Conservation (phyloP, 2,329 filamentous ascomycete species). For the Achaetomium macrosporum region DNA sequence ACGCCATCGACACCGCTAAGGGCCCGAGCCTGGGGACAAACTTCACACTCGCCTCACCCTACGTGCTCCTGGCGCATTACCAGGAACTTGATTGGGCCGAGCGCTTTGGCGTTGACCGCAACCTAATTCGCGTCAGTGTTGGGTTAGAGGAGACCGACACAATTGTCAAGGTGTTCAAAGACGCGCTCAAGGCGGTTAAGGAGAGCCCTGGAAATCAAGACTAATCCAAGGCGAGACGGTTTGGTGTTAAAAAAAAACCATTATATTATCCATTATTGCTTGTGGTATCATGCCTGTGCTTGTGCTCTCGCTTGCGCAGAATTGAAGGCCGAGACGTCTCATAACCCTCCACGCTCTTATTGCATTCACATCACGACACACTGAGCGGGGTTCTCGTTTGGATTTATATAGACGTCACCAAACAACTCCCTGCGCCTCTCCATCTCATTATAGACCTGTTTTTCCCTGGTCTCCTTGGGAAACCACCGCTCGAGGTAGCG, state of each 20-base stretch:
- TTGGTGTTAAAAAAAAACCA: neutral
- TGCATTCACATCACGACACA: slow-evolving; percentile 54
- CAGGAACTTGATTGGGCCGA: slow-evolving; percentile 86
- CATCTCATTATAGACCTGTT: slow-evolving; percentile 60
- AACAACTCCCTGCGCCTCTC: slow-evolving; percentile 70
- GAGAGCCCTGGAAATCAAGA: slow-evolving; percentile 3
- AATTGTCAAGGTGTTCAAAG: slow-evolving; percentile 57
- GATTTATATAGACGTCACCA: slow-evolving; percentile 57
- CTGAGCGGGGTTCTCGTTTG: slow-evolving; percentile 37
- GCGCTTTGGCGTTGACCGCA: slow-evolving; percentile 71
- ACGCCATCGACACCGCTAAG: slow-evolving; percentile 80
- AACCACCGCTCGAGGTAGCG: slow-evolving; percentile 72
- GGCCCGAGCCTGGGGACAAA: slow-evolving; percentile 94
- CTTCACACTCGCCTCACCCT: slow-evolving; percentile 88
- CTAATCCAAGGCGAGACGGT: neutral
- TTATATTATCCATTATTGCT: neutral
- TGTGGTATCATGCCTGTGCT: neutral
- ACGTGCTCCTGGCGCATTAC: slow-evolving; percentile 88
- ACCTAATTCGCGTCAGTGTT: slow-evolving; percentile 80
- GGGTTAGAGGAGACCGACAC: slow-evolving; percentile 74
- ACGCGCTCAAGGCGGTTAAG: slow-evolving; percentile 60
- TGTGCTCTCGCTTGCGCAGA: neutral
- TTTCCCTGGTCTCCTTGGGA: slow-evolving; percentile 61
- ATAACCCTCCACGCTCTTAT: neutral
- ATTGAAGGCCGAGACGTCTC: neutral